Evolutionary conservation across 2,329 filamentous ascomycete species (phyloP).

Genomic region (Colletotrichum liaoningense): DNA sequence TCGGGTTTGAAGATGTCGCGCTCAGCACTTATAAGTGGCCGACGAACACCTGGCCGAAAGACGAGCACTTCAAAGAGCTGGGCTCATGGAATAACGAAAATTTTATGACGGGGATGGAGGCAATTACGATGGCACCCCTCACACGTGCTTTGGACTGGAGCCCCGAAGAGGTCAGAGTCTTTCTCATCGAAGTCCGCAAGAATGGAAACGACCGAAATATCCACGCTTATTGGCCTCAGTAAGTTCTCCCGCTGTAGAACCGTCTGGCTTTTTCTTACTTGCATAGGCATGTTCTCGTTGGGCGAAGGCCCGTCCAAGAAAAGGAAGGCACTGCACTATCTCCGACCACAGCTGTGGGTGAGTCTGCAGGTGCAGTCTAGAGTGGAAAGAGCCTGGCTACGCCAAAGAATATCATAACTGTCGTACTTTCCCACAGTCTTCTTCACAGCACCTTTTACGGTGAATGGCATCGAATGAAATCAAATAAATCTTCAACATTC

Average conservation of each 20-base stretch:
- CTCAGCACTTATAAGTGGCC: constrained; percentile 62
- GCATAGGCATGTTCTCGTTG: not conserved
- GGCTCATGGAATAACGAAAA: constrained; percentile 50
- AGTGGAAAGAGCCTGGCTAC: too few species aligned
- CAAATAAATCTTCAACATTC: too few species aligned
- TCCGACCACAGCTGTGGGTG: not conserved
- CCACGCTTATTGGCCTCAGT: constrained; percentile 47
- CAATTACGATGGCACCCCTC: constrained; percentile 44
- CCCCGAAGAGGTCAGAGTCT: constrained; percentile 43
- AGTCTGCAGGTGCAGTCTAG: too few species aligned
- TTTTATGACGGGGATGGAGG: constrained; percentile 44
- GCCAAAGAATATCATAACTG: too few species aligned
- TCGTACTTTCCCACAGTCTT: too few species aligned
- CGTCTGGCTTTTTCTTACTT: not conserved
- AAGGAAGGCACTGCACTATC: not conserved
- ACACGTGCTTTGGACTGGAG: constrained; percentile 44
- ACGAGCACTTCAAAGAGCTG: constrained; percentile 61
- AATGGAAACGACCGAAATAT: constrained; percentile 43
- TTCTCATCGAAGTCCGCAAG: constrained; percentile 44
- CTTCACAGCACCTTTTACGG: too few species aligned
- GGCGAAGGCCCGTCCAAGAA: not conserved
- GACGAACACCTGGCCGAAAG: constrained; percentile 61
- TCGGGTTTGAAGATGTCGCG: constrained; percentile 64
- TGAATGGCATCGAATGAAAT: too few species aligned
- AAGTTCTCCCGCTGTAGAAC: constrained; percentile 4